Base-by-base conservation (phyloP, 495 filamentous ascomycete species). In the Daldinia childiae region DNA sequence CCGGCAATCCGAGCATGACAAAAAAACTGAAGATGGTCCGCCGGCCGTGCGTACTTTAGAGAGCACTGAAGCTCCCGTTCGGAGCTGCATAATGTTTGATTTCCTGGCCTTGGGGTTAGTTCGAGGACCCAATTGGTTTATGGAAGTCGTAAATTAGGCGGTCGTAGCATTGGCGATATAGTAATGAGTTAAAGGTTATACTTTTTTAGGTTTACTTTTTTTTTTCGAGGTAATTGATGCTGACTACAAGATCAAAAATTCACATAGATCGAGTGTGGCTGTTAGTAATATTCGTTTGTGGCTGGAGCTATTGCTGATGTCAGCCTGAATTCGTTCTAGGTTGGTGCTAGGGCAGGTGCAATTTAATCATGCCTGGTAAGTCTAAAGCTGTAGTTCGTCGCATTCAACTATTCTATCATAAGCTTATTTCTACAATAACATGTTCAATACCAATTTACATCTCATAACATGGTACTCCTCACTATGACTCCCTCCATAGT, bases 401-500 rank as follows among this genome's bases (percentile, higher is more conserved):
- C 54, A 17, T 30, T 55, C 24, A n/a, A n/a, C n/a, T 36, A 17
- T 1, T 32, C 54, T 19, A 36, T 36, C 30, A 32, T 24, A 14
- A 19, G 43, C 4, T 30, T 9, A 15, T 26, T 50, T 32, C 27
- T 30, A 55, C 39, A 11, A 58, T 32, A 43, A 45, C 45, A 64
- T 68, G 43, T 27, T 74, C 45, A 56, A 12, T 38, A 67, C 51
- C 58, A n/a, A n/a, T n/a, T n/a, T n/a, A n/a, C n/a, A 51, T 38
- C 59, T 65, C 63, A 4, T 1, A 62, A 58, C 7, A 97, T 97
- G 94, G 93, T 96, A 26, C 84, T 89, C 50, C 89, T 97, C 48
- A 88, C 87, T 39, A 90, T 92, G 77, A 97, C 93, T 0, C 71
- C 86, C 66, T 85, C 85, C 75, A 89, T 94, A 27, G 84, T 90